phyloP scores from a whole-genome alignment of 257 asterid genomes.

The Solanum piurae region DNA sequence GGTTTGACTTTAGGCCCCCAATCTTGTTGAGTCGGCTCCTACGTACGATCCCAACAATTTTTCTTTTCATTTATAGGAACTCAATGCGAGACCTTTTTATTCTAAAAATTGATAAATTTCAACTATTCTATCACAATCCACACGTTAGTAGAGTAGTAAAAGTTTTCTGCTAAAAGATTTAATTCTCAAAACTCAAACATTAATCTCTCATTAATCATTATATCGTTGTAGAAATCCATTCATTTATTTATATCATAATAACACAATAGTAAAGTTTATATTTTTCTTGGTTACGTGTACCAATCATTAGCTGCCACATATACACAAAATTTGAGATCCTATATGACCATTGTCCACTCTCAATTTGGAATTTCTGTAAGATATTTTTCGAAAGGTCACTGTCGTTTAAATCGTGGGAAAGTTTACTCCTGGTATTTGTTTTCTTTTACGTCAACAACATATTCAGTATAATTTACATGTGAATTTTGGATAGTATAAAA shows the following conservation, averaged over 20 bases:
- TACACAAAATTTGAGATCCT: background rate
- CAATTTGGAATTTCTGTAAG: background rate
- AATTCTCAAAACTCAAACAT: background rate
- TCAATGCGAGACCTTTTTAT: background rate
- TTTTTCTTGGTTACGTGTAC: background rate
- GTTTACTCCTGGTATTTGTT: no score
- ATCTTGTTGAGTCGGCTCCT: no score
- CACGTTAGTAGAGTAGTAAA: no score
- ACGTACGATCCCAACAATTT: no score
- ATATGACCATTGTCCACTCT: background rate
- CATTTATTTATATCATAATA: background rate
- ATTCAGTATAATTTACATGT: no score
- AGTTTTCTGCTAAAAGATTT: background rate
- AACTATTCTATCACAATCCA: background rate
- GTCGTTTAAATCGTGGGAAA: background rate
- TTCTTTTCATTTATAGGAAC: no score
- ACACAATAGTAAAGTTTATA: background rate
- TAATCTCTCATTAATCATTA: no score
- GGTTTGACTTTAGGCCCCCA: no score
- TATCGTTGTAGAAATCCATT: no score
- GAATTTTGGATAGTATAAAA: no score
- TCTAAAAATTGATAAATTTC: no score
- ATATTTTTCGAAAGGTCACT: background rate
- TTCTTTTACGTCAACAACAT: no score
- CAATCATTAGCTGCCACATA: background rate